A percentile compares a stretch with the other conserved stretches of the same genome.
These are phyloP conservation scores for Aspergillus sp. DNA, from an alignment of 2,329 filamentous ascomycete genomes.

Conservation along the genomic window DNA sequence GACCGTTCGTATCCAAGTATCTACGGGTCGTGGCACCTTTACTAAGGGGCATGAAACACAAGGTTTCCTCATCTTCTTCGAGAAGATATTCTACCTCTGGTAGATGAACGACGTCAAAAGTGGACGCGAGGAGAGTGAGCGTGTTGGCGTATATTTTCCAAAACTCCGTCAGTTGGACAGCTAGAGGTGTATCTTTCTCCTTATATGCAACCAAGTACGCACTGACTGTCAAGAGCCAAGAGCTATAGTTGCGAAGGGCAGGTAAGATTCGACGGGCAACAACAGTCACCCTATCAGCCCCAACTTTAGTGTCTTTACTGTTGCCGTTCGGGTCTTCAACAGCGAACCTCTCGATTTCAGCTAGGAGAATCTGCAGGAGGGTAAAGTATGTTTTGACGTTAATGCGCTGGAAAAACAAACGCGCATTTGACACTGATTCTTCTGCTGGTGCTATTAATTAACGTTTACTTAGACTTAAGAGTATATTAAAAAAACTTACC, in stretches of 20 bases:
- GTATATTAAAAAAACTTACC: conserved; percentile 43
- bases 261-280: conserved; percentile 63
- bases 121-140: conserved; percentile 58
- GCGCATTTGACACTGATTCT: conserved; percentile 48
- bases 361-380: conserved; percentile 67
- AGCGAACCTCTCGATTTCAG: conserved; percentile 65
- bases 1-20: conserved; percentile 49
- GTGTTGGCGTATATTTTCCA: conserved; percentile 67
- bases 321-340: conserved; percentile 45
- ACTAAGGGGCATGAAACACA: conserved; percentile 64
- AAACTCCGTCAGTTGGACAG: conserved; percentile 59
- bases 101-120: conserved; percentile 59
- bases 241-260: conserved; percentile 65
- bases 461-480: background rate
- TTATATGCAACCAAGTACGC: conserved; percentile 54
- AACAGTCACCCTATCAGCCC: conserved; percentile 54
- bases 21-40: conserved; percentile 51
- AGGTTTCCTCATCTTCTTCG: conserved; percentile 66
- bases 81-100: conserved; percentile 62
- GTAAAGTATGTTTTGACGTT: conserved; percentile 76
- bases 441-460: conserved; percentile 35
- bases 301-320: conserved; percentile 37
- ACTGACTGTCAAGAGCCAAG: conserved; percentile 63
- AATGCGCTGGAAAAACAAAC: conserved; percentile 68
- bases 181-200: conserved; percentile 54